Evolutionary conservation across 257 asterid genomes (phyloP), one percentile per base, ranked within the genome.

Genomic region (Nicotiana paniculata): DNA sequence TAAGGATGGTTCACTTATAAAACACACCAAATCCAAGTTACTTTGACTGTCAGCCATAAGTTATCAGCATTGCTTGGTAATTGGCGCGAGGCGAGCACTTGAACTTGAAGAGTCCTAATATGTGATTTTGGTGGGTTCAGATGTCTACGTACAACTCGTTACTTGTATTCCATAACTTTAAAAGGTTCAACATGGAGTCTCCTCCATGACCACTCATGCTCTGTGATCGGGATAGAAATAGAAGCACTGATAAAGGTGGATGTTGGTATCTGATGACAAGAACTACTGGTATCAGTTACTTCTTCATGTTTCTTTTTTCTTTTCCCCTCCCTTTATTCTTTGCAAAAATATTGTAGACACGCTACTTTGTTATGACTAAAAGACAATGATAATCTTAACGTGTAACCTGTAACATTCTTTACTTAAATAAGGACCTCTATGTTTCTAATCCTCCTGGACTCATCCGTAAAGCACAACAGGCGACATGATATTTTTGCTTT

Each of bases 321-420:
- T 46, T 48, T 74, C 79, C 62, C 62, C 39, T 26, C 43, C 79
- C 62, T 13, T 24, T 9, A 74, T 74, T 48, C 79, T 74, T 74
- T 74, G 62, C 79, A 3, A 59, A 48, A 46, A n/a, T 46, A 74
- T 57, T 26, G 62, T 74, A n/a, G 58, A 24, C 24, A 72, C 37
- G 5, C 59, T 12, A 72, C 59, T 72, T 72, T 46, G 59, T 74
- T 74, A 21, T 43, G 78, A 21, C 78, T 21, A 51, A 21, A 21
- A 48, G 79, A 48, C 43, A 48, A 3, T 74, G 79, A 74, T 74
- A 37, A 48, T 72, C 79, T 48, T 74, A 74, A 74, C 62, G 43
- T 48, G 62, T 74, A 74, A 48, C 79, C 79, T 74, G 59, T 24
- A 30, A 48, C 39, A 74, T 74, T 74, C 79, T 74, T 74, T 74